Percentiles rank a stretch among this genome's conserved stretches.
Evolutionary conservation across 2,329 filamentous ascomycete genomes (phyloP).

Genomic region (Zymoseptoria ardabiliae): DNA sequence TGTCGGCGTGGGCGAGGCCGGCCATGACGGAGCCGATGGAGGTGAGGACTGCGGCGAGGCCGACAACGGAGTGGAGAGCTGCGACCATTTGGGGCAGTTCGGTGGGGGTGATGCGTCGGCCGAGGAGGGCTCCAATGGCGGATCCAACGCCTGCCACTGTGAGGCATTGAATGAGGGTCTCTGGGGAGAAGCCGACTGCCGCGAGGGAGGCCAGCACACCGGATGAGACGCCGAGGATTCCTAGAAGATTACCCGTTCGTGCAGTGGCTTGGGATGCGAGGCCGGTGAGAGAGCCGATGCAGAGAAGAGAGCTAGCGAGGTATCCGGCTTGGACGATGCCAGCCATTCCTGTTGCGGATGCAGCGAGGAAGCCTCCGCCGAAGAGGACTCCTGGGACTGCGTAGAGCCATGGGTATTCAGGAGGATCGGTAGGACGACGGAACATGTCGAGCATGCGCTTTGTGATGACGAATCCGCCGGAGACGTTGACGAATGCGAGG

Average conservation of each 20-base stretch:
- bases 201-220: constrained; percentile 77
- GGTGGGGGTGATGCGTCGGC: constrained; percentile 78
- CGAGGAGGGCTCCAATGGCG: constrained; percentile 65
- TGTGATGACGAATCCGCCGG: constrained; percentile 83
- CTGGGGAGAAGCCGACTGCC: constrained; percentile 71
- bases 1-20: constrained; percentile 58
- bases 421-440: constrained; percentile 73
- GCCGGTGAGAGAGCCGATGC: constrained; percentile 75
- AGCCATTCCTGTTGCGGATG: constrained; percentile 72
- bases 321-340: constrained; percentile 84
- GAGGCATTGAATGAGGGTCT: constrained; percentile 74
- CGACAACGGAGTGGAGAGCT: constrained; percentile 82
- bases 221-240: constrained; percentile 75
- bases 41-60: constrained; percentile 78
- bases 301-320: constrained; percentile 74
- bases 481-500: constrained; percentile 80
- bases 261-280: constrained; percentile 77
- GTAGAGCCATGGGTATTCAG: constrained; percentile 84
- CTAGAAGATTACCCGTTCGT: constrained; percentile 75
- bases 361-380: constrained; percentile 71
- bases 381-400: constrained; percentile 69
- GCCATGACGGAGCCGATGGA: constrained; percentile 81
- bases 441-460: constrained; percentile 95
- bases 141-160: constrained; percentile 65
- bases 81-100: constrained; percentile 85